Evolutionary conservation across 2,329 filamentous ascomycete species (phyloP), one percentile per base, ranked within the genome.

Genomic region (Dactylella cylindrospora): DNA sequence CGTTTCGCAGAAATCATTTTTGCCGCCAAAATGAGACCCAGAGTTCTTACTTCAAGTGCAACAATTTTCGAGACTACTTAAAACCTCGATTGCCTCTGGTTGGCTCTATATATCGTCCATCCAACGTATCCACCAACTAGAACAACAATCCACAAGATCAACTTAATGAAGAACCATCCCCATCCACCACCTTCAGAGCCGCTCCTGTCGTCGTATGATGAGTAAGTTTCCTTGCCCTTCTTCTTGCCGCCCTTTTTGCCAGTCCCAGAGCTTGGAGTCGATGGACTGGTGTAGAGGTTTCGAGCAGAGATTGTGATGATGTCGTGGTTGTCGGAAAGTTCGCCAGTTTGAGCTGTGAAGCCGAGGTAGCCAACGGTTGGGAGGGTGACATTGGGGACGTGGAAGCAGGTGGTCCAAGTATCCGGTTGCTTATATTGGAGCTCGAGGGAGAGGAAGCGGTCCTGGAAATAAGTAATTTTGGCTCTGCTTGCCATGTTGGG

Each of bases 391-490:
- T 86, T 85, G 26, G 81, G 81, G 62, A 83, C 75, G 64, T 79
- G 79, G 76, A 98, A 98, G 80, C 93, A 98, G 59, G 84, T 77
- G 65, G 84, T 84, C 91, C 91, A 98, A 70, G 90, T 83, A 71
- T 85, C 84, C 71, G 94, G 89, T 44, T 79, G 78, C 80, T 94
- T 96, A 80, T 97, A 98, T 77, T 94, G 89, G 57, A 98, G 79
- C 72, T 97, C 90, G 65, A 98, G 80, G 70, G 85, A 86, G 71
- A 98, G 79, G 67, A 83, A 85, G 76, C 95, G 90, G 76, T 98
- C 93, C 77, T 94, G 88, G 79, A 97, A 95, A 78, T 97, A 97
- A 45, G 90, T 96, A 67, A 98, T 77, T 70, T 84, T 85, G 67
- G 90, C 81, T 76, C 90, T 94, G 67, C 90, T 95, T 17, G 91